Base-by-base conservation (phyloP, 2,329 filamentous ascomycete species). In the Botrytis paeoniae region DNA sequence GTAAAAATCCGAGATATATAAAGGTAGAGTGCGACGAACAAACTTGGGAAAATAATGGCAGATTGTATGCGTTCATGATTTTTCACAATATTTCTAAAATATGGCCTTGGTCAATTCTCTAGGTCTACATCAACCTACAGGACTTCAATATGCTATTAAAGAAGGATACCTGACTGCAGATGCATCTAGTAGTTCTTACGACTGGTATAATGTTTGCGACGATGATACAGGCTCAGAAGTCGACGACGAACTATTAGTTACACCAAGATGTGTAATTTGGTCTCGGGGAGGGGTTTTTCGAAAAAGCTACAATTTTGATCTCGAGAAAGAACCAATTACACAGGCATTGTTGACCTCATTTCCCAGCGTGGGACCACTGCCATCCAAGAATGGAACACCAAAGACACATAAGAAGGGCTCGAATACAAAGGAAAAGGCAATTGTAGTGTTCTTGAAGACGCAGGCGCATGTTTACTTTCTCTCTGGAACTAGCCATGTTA, bases 401-500 rank as follows among this genome's bases (percentile, higher is more conserved):
- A 73, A 65, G 62, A 73, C 74, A 69, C 75, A 78, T 71, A 84
- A 73, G 79, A 81, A 41, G 75, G 71, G 65, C 18, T 45, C 66
- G 25, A 75, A 68, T 20, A 70, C 74, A 18, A 79, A 75, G 69
- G 87, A 88, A 60, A 87, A 91, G 79, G 94, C 95, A 7, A 84
- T 99, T 75, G 93, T 98, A 12, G 92, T 99, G 68, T 92, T 98
- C 77, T 88, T 99, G 76, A 95, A 93, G 82, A 95, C 93, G 0
- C 95, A 98, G 80, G 94, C 93, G 35, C 95, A 98, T 80, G 89
- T 99, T 76, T 97, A 95, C 85, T 98, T 97, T 81, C 87, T 98
- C 54, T 89, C 92, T 2, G 95, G 95, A 32, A 91, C 93, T 48
- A 96, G 89, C 80, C 93, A 99, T 86, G 89, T 97, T 73, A 87